Evolutionary conservation across 2,329 filamentous ascomycete species (phyloP), one percentile per base, ranked within the genome.

Genomic region (Cytospora chrysosperma): DNA sequence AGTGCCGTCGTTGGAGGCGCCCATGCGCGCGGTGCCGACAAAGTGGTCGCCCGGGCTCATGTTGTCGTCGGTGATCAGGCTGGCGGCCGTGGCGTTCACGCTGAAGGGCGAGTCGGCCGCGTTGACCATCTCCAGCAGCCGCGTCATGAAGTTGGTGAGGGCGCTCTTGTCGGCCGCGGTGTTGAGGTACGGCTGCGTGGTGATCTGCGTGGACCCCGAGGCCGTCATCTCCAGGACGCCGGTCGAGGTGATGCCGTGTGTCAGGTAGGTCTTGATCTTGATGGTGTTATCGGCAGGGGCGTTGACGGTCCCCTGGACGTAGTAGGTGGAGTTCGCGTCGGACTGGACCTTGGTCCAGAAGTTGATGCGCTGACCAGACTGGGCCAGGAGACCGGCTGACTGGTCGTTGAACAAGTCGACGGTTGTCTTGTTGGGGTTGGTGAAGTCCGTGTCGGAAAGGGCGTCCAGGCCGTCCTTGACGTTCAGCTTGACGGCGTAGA

Each of bases 241-340:
- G 56, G 77, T 74, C 50, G 82, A 83, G 5, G 77, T 78, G 4
- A 79, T 76, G 21, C 80, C 79, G 49, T 82, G 81, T 21, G 77
- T 82, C 24, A 85, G 76, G 73, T 83, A 84, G 8, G 82, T 74
- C 69, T 82, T 79, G 56, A 79, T 75, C 37, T 76, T 77, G 62
- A 84, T 72, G 30, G 77, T 72, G 52, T 78, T 78, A 40, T 75
- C 70, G 17, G 76, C 74, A 1, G 77, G 71, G 0, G 77, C 75
- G 65, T 77, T 77, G 71, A 77, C 79, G 12, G 80, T 82, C 43
- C 79, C 82, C 70, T 83, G 76, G 55, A 77, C 63, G 67, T 72
- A 74, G n/a, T 73, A 71, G 50, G 72, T 75, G 27, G 69, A 70
- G 4, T 78, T 79, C 32, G 76, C 74, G n/a, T 75, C 75, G 40